Base-by-base conservation (phyloP, 441 rosid species). In the Manihot esculenta region DNA sequence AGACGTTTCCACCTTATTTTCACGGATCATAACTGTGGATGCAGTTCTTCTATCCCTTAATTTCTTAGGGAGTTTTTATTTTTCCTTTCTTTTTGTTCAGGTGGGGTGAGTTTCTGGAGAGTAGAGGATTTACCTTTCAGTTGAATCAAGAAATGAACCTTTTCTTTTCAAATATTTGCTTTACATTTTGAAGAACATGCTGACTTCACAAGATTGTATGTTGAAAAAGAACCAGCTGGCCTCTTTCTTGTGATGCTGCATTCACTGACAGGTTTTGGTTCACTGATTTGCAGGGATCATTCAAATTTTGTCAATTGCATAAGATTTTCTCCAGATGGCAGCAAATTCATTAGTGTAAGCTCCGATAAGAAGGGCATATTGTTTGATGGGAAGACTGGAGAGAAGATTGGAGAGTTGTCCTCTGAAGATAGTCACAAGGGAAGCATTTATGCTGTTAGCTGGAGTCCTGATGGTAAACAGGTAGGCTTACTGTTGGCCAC, bases 401-500 rank as follows among this genome's bases (percentile, higher is more conserved):
- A 88, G 78, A 92, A 86, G 81, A 77, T 89, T 48, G 97, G 99
- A 17, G 87, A 90, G 53, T 78, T 94, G 64, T 86, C 86, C 4
- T 76, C 98, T 64, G 98, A 82, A 42, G 90, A 83, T 82, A 92
- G 89, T 12, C 99, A 94, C 74, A 89, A 85, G 81, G 99, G 99
- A 53, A 92, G 93, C 81, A 85, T 94, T 69, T 94, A 94, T 51
- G 93, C 98, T 11, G 89, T 85, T 72, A 90, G 94, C 79, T 92
- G 99, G 99, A 92, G 97, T 79, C 94, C 97, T 64, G 89, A 88
- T 81, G 79, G 98, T 76, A 89, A 88, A 78, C 91, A 88, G 97
- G 97, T 94, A 71, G 72, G 67, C 64, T 59, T 60, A 48, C 49
- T 38, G 20, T 62, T 59, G 61, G 71, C 56, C 60, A 35, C 30